Conservation (phyloP, 2,329 filamentous ascomycete species). For the Trichoderma koningii region DNA sequence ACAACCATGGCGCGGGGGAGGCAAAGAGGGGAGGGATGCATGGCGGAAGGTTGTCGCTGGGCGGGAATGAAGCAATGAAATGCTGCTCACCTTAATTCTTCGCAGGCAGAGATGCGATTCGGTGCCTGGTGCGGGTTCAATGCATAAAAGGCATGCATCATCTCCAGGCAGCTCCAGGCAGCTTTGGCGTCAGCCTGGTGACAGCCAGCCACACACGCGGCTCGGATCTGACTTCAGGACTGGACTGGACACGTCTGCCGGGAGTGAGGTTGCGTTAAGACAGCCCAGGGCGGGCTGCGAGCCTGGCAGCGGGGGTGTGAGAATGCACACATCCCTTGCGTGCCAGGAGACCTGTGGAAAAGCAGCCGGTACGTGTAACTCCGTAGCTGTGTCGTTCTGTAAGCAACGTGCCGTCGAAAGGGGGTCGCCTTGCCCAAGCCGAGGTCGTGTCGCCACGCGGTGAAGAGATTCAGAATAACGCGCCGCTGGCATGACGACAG, state of each 20-base stretch:
- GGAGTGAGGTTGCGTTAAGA: conserved; percentile 13
- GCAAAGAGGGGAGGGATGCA: no score
- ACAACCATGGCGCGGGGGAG: conserved; percentile 4
- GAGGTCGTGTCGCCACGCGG: not conserved
- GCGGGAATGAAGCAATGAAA: not conserved
- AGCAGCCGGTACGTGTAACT: no score
- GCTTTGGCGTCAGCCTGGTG: conserved; percentile 1
- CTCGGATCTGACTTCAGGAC: not conserved
- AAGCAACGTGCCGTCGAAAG: not conserved
- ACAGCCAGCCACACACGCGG: not conserved
- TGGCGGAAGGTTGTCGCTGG: not conserved
- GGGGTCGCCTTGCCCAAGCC: no score
- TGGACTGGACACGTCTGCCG: not conserved
- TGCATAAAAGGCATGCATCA: not conserved
- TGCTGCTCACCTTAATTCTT: conserved; percentile 3
- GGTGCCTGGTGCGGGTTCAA: conserved; percentile 14
- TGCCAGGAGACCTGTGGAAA: conserved; percentile 11
- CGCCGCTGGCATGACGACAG: not conserved
- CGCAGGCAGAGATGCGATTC: not conserved
- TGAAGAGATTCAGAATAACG: not conserved
- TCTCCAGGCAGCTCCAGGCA: conserved; percentile 21
- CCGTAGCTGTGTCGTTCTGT: not conserved
- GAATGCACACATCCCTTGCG: conserved; percentile 26
- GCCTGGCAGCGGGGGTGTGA: conserved; percentile 2
- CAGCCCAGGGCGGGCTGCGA: conserved; percentile 14